A percentile compares a stretch with the other conserved stretches of the same genome.
phyloP scores from a whole-genome alignment of 1,284 basidiomycete species.

The Apiotrichum montevideense region DNA sequence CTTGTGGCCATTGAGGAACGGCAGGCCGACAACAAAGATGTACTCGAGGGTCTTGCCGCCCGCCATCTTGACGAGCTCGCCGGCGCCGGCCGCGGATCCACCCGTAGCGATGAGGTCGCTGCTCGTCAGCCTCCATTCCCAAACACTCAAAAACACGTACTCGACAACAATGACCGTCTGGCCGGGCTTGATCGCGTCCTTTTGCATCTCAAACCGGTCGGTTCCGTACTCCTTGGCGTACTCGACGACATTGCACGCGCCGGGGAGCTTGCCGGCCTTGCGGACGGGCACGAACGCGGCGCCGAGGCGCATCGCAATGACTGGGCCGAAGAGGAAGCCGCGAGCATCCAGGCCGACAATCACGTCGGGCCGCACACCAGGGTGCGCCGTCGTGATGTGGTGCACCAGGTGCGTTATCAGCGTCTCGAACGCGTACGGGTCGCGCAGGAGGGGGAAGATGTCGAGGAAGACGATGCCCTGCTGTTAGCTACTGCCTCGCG shows the following conservation, averaged over 20 bases:
- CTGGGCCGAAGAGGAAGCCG: slow-evolving; percentile 91
- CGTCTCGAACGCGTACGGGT: slow-evolving; percentile 78
- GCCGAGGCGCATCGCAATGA: slow-evolving; percentile 82
- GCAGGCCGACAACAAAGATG: slow-evolving; percentile 85
- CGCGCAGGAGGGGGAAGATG: slow-evolving; percentile 80
- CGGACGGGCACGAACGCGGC: slow-evolving; percentile 95
- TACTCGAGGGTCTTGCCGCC: slow-evolving; percentile 86
- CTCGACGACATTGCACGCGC: slow-evolving; percentile 65
- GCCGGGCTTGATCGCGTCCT: slow-evolving; percentile 71
- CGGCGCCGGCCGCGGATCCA: slow-evolving; percentile 90
- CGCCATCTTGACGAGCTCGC: slow-evolving; percentile 75
- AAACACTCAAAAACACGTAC: slow-evolving; percentile 25
- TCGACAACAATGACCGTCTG: slow-evolving; percentile 86
- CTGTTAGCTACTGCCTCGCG: neutral
- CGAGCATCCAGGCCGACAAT: slow-evolving; percentile 94
- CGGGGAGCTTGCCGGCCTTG: slow-evolving; percentile 91
- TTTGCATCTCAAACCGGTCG: slow-evolving; percentile 92
- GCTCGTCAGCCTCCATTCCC: slow-evolving; percentile 1
- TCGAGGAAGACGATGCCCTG: slow-evolving; percentile 57
- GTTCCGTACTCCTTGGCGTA: slow-evolving; percentile 93
- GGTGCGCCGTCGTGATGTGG: slow-evolving; percentile 64
- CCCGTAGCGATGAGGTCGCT: slow-evolving; percentile 92
- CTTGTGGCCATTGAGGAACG: slow-evolving; percentile 70
- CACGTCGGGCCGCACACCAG: slow-evolving; percentile 77
- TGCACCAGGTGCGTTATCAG: slow-evolving; percentile 85